Evolutionary conservation across 805 yeast species (phyloP).

Genomic region (Scheffersomyces amazonensis): DNA sequence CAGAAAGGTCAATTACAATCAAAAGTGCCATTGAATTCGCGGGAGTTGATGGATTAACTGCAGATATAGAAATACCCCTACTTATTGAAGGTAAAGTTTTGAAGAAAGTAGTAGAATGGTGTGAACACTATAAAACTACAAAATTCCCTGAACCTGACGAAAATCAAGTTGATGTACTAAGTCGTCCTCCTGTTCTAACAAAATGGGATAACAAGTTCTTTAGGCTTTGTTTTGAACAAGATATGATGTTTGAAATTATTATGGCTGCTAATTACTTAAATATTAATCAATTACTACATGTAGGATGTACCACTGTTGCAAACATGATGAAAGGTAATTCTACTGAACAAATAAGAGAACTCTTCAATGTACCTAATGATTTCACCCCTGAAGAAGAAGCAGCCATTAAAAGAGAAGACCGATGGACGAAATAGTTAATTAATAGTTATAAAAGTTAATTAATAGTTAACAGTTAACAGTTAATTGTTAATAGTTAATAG

Average conservation of each 20-base stretch:
- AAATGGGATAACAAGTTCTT: constrained; percentile 95
- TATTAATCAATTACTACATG: constrained; percentile 69
- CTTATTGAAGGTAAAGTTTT: constrained; percentile 86
- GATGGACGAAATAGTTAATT: constrained; percentile 93
- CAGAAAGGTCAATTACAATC: constrained; percentile 80
- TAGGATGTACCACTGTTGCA: constrained; percentile 80
- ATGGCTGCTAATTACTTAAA: constrained; percentile 76
- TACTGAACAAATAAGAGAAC: constrained; percentile 76
- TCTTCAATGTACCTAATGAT: too few relatives aligned
- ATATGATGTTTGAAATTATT: constrained; percentile 77
- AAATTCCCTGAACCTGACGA: constrained; percentile 70
- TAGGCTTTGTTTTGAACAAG: constrained; percentile 92
- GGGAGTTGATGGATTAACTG: constrained; percentile 59
- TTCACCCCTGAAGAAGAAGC: constrained; percentile 87
- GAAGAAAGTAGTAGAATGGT: constrained; percentile 92
- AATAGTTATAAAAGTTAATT: too few relatives aligned
- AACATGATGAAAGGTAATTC: constrained; percentile 80
- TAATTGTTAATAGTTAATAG: too few relatives aligned
- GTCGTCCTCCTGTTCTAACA: constrained; percentile 87
- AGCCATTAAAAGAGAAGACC: constrained; percentile 82
- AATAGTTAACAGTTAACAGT: too few relatives aligned
- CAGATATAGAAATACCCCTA: constrained; percentile 78
- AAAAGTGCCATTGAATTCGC: constrained; percentile 80
- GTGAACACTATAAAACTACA: constrained; percentile 87
- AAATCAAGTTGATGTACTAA: constrained; percentile 80